phyloP scores from a whole-genome alignment of 2,329 filamentous ascomycete genomes.

The Aspergillus novoparasiticus region DNA sequence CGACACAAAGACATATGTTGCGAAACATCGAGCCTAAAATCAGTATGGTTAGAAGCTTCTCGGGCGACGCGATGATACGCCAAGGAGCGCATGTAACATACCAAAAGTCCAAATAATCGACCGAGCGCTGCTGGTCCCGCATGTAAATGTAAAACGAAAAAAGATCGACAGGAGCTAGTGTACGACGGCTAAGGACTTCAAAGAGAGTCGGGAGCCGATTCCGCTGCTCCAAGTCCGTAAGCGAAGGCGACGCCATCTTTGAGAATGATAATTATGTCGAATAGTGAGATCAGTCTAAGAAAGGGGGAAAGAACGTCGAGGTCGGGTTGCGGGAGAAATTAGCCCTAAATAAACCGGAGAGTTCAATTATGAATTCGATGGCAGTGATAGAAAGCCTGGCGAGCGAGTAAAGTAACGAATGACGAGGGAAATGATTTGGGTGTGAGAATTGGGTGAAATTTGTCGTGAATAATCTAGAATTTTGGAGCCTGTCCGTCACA shows the following conservation, averaged over 20 bases:
- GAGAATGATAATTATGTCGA: slow-evolving; percentile 2
- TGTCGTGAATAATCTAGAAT: slow-evolving; percentile 6
- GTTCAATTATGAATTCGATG: background rate
- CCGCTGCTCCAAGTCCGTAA: slow-evolving; percentile 55
- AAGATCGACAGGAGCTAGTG: slow-evolving; percentile 91
- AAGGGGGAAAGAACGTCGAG: slow-evolving; percentile 20
- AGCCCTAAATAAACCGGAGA: background rate
- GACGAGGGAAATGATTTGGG: slow-evolving; percentile 9
- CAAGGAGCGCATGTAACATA: slow-evolving; percentile 48
- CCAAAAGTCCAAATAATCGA: slow-evolving; percentile 99
- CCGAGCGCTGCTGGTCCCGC: slow-evolving; percentile 95
- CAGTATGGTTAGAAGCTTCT: slow-evolving; percentile 13
- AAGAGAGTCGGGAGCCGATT: slow-evolving; percentile 92
- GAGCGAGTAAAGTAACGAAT: slow-evolving; percentile 5
- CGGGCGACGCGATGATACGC: background rate
- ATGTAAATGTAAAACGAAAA: slow-evolving; percentile 99
- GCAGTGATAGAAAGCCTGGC: background rate
- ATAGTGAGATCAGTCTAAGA: slow-evolving; percentile 5
- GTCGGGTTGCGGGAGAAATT: background rate
- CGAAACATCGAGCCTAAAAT: slow-evolving; percentile 89
- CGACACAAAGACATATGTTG: slow-evolving; percentile 97
- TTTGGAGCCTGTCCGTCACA: slow-evolving; percentile 13
- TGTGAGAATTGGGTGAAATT: background rate
- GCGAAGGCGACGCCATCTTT: slow-evolving; percentile 34
- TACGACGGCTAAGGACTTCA: slow-evolving; percentile 90